Evolutionary conservation across 805 yeast genomes (phyloP), one percentile per base, ranked within the genome.

Genomic region (Nakazawaea pomicola): DNA sequence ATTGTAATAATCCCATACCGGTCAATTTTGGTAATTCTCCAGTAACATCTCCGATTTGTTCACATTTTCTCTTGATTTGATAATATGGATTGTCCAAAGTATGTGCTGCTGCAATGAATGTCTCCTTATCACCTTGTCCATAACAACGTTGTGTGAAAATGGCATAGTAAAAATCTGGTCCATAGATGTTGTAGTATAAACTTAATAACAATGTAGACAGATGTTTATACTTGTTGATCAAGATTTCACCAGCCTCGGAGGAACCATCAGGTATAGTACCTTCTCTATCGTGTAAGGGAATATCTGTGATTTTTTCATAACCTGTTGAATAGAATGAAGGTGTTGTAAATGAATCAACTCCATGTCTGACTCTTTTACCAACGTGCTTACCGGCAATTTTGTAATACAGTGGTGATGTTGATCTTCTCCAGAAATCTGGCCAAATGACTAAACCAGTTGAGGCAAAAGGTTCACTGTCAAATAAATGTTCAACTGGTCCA

Each of bases 381-480:
- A 73, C 63, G 21, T 55, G 41, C 9, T 70, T 56, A 1, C 74
- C 80, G 0, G 83, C 80, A 46, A 84, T 74, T 15, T 74, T 67
- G 57, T 83, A 87, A 53, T 74, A 81, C 24, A 63, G 61, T 6
- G 95, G 95, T 2, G 84, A 73, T 3, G 89, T 83, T 6, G 81
- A 74, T 48, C 95, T 70, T 54, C 75, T 72, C 89, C 93, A 84
- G 56, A 78, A 84, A 60, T 85, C 95, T 4, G 91, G 90, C 91
- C 95, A 87, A 6, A 74, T 59, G 19, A 82, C 68, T 47, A 82
- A 58, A 3, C 88, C 88, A 16, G 64, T 55, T 5, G 68, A 56
- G 18, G 49, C 48, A 55, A 70, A 81, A 4, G 83, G 76, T 38
- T 72, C 70, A 15, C 68, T 58, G 2, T 62, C 61, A 54, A 62